Evolutionary conservation across 768 basidiomycete species (phyloP).

Genomic region (button mushroom (Agaricus bisporus)): DNA sequence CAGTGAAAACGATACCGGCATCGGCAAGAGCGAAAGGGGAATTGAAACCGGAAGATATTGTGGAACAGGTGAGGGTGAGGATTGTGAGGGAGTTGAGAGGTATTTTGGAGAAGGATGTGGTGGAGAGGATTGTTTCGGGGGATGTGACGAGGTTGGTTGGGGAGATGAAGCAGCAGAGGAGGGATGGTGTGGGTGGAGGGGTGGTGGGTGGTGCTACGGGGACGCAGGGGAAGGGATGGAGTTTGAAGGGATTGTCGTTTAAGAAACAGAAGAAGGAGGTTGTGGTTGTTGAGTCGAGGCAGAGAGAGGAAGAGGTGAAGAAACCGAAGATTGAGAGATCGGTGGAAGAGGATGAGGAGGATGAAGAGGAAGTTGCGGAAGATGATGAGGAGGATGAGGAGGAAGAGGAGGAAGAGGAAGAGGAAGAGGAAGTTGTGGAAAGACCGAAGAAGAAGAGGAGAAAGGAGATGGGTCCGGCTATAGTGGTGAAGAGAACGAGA

Average conservation of each 20-base stretch:
- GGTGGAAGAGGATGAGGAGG: slow-evolving; percentile 30
- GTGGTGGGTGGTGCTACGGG: slow-evolving; percentile 12
- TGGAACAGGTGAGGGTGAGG: slow-evolving; percentile 47
- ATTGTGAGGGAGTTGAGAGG: slow-evolving; percentile 51
- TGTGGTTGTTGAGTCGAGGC: not conserved
- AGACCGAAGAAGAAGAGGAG: slow-evolving; percentile 56
- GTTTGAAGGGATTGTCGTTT: slow-evolving; percentile 41
- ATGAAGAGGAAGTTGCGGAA: slow-evolving; percentile 27
- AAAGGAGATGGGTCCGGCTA: slow-evolving; percentile 29
- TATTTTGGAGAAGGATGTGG: slow-evolving; percentile 59
- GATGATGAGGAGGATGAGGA: slow-evolving; percentile 23
- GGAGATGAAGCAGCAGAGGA: slow-evolving; percentile 41
- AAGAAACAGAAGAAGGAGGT: slow-evolving; percentile 40
- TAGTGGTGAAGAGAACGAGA: slow-evolving; percentile 25
- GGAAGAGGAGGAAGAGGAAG: slow-evolving; percentile 22
- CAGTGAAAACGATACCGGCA: slow-evolving; percentile 21
- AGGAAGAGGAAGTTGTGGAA: slow-evolving; percentile 30
- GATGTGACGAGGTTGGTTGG: slow-evolving; percentile 47
- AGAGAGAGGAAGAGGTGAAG: slow-evolving; percentile 31
- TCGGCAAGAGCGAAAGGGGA: slow-evolving; percentile 30
- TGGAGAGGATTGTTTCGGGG: slow-evolving; percentile 50
- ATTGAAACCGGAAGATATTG: slow-evolving; percentile 36
- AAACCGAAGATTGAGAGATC: slow-evolving; percentile 35
- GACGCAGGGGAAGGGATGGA: slow-evolving; percentile 24
- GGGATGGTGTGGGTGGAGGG: slow-evolving; percentile 12